Evolutionary conservation across 129 eudicot genomes (phyloP), one percentile per base, ranked within the genome.

Genomic region (Artemisia annua): DNA sequence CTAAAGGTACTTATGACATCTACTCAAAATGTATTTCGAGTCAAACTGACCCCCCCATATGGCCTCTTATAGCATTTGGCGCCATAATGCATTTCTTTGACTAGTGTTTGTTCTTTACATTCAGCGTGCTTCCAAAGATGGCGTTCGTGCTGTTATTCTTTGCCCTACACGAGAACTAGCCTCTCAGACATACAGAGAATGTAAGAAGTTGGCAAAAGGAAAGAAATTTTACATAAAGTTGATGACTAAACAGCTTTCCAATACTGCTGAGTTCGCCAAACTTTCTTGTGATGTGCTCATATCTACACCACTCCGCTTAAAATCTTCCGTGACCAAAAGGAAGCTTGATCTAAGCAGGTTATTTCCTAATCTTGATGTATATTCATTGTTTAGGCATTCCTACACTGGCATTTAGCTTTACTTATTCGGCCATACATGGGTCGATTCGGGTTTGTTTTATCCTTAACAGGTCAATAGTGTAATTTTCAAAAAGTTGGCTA

Each of bases 111-210:
- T 18, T 67, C 11, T 57, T 46, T 70, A 39, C 7, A 12, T 63
- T 63, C 81, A 93, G 98, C 86, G 66, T 70, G 89, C 90, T 67
- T 86, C 96, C 48, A 81, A 82, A 59, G 96, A 84, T 62, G 96
- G 98, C 60, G 74, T 93, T 28, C 90, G 98, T 46, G 98, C 87
- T 65, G 89, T 93, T 62, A 86, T 93, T 30, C 83, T 93, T 69
- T 86, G 87, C 79, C 98, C 96, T 65, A 93, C 98, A 18, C 92
- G 98, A 71, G 98, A 93, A 75, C 75, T 93, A 77, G 98, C 98
- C 70, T 90, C 97, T 66, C 98, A 93, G 75, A 93, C 98, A n/a
- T 80, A 86, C 48, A 81, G 98, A 78, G 98, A 93, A 82, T 93
- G 98, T 87, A 93, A 90, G 80, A 93, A 83, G 51, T 68, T 93